Evolutionary conservation across 73 alveolate genomes (phyloP).

Genomic region (Diophrys appendiculata): DNA sequence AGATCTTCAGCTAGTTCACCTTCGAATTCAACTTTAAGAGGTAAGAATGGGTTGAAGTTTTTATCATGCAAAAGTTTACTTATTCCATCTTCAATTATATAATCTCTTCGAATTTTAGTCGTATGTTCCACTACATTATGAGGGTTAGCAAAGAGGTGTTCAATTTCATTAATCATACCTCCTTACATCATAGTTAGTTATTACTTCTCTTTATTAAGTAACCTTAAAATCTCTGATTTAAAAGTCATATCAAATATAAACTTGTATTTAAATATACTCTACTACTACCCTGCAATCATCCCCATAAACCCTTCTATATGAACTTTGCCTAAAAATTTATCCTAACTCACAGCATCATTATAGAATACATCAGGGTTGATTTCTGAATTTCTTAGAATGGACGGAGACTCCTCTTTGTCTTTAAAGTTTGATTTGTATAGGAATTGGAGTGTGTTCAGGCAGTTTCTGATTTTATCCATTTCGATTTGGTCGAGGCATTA

Average conservation of each 20-base stretch:
- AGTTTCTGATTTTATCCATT: no score
- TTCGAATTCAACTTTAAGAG: slow-evolving; percentile 71
- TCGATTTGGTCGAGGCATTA: no score
- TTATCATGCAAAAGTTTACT: slow-evolving; percentile 62
- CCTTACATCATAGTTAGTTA: not conserved
- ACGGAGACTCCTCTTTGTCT: no score
- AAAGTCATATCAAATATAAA: not conserved
- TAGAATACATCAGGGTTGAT: not conserved
- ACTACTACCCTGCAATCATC: not conserved
- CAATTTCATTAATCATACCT: not conserved
- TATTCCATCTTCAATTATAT: slow-evolving; percentile 82
- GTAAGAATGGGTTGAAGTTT: slow-evolving; percentile 35
- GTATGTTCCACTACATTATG: not conserved
- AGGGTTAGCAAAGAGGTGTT: not conserved
- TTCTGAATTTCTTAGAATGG: no score
- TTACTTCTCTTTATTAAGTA: not conserved
- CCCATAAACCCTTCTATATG: not conserved
- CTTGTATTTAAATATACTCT: not conserved
- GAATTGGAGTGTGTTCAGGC: no score
- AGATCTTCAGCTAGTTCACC: slow-evolving; percentile 97
- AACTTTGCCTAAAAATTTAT: no score
- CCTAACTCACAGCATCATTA: not conserved
- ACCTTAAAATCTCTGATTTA: not conserved
- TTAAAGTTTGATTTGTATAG: no score
- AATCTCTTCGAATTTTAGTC: slow-evolving; percentile 66